Percentiles rank a stretch among this genome's conserved stretches.
Conservation (phyloP, 164 flowering plant species). For the Nymphaea colorata region DNA sequence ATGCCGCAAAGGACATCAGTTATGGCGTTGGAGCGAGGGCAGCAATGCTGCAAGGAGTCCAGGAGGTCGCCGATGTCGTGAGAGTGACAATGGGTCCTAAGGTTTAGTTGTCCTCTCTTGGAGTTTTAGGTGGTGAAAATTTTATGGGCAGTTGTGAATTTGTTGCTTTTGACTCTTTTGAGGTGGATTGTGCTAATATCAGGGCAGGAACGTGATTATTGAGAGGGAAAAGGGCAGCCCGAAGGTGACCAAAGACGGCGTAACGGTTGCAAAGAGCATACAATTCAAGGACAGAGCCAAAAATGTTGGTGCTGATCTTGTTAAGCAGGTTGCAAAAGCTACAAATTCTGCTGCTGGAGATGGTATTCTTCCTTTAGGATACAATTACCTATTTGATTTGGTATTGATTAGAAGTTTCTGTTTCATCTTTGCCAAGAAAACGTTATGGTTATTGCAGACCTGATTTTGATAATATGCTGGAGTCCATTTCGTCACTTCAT, state of each 20-base stretch:
- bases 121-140: neutral
- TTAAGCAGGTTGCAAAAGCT: slow-evolving; percentile 85
- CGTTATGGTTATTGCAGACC: no score
- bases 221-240: slow-evolving; percentile 46
- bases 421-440: no score
- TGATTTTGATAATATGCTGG: no score
- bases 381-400: no score
- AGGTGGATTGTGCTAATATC: neutral
- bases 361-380: slow-evolving; percentile 27
- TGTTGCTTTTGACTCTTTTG: neutral
- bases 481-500: no score
- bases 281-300: slow-evolving; percentile 55
- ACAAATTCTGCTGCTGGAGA: slow-evolving; percentile 87
- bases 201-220: slow-evolving; percentile 91
- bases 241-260: slow-evolving; percentile 91
- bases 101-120: slow-evolving; percentile 25
- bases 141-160: neutral
- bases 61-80: slow-evolving; percentile 77
- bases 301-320: slow-evolving; percentile 81
- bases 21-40: slow-evolving; percentile 73
- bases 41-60: slow-evolving; percentile 73
- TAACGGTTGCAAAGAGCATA: slow-evolving; percentile 88
- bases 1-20: slow-evolving; percentile 55
- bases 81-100: slow-evolving; percentile 91
- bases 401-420: no score